A percentile compares a stretch with the other conserved stretches of the same genome.
phyloP scores from a whole-genome alignment of 2,329 filamentous ascomycete genomes.

The Colletotrichum sp. region DNA sequence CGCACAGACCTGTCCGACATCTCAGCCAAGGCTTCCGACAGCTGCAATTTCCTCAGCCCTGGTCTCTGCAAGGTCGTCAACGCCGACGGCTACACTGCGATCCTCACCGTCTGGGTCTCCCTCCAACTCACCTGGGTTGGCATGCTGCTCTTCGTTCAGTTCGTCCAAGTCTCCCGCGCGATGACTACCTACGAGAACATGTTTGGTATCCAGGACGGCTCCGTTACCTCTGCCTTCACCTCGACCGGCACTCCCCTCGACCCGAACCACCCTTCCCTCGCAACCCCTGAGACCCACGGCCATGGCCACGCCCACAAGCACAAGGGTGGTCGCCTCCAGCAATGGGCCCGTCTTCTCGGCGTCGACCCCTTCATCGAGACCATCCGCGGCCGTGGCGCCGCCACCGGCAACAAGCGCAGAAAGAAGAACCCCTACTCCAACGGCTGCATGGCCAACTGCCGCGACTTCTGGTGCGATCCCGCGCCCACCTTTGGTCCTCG shows the following conservation, averaged over 20 bases:
- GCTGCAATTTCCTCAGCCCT: constrained; percentile 79
- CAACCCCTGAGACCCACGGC: constrained; percentile 48
- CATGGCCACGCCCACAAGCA: constrained; percentile 55
- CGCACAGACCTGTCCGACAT: constrained; percentile 66
- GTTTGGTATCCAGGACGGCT: constrained; percentile 73
- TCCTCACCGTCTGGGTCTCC: constrained; percentile 78
- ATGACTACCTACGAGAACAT: constrained; percentile 98
- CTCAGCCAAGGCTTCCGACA: constrained; percentile 53
- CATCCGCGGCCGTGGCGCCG: constrained; percentile 81
- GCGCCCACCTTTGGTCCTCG: constrained; percentile 79
- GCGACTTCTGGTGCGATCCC: constrained; percentile 95
- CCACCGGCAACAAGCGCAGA: constrained; percentile 57
- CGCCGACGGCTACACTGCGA: constrained; percentile 82
- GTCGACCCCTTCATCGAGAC: constrained; percentile 95
- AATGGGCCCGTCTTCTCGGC: constrained; percentile 85
- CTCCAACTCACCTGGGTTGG: constrained; percentile 93
- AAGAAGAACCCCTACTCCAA: constrained; percentile 83
- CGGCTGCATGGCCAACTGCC: constrained; percentile 87
- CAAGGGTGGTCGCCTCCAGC: constrained; percentile 71
- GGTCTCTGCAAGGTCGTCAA: constrained; percentile 77
- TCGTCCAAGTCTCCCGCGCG: constrained; percentile 88
- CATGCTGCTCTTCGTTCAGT: constrained; percentile 96
- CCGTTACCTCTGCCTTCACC: constrained; percentile 76
- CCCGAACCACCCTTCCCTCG: constrained; percentile 67
- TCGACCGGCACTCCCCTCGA: constrained; percentile 78